phyloP scores from a whole-genome alignment of 495 filamentous ascomycete genomes.

The Tuber aestivum region DNA sequence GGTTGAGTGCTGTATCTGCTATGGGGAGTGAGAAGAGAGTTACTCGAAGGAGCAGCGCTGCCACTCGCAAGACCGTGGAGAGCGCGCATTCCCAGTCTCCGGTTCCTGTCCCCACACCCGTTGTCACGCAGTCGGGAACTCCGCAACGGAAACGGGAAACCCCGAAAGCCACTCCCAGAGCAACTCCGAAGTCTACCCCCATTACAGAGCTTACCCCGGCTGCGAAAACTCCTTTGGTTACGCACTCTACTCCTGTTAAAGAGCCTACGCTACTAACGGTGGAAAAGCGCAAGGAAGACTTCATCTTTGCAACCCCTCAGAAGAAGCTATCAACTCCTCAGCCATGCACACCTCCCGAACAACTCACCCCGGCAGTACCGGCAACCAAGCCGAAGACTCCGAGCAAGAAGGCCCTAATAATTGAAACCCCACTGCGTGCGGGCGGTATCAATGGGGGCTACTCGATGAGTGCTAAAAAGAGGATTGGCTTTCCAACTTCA shows the following conservation, averaged over 20 bases:
- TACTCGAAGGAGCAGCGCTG: slow-evolving; percentile 22
- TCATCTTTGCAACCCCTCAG: slow-evolving; percentile 32
- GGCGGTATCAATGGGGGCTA: slow-evolving; percentile 20
- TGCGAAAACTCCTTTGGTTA: not conserved
- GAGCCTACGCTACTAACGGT: not conserved
- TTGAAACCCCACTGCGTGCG: slow-evolving; percentile 27
- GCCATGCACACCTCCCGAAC: slow-evolving; percentile 28
- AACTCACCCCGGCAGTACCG: slow-evolving; percentile 20
- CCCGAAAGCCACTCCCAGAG: slow-evolving; percentile 7
- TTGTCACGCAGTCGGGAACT: not conserved
- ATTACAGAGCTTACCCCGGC: not conserved
- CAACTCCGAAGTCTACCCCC: slow-evolving; percentile 10
- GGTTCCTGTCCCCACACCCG: not conserved
- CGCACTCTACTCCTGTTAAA: not conserved
- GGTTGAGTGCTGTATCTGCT: slow-evolving; percentile 15
- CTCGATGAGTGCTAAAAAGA: slow-evolving; percentile 34
- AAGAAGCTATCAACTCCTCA: slow-evolving; percentile 21
- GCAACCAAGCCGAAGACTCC: slow-evolving; percentile 30
- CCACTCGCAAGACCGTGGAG: slow-evolving; percentile 15
- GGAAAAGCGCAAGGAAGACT: slow-evolving; percentile 7
- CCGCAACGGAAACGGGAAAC: slow-evolving; percentile 6
- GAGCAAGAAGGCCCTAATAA: slow-evolving; percentile 23
- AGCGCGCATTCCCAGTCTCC: not conserved
- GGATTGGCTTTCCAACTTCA: slow-evolving; percentile 30
- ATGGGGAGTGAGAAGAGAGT: slow-evolving; percentile 11